Percentiles rank a stretch among this genome's conserved stretches.
Conservation (phyloP, 2,329 filamentous ascomycete genomes). For the Geoglossum cookeanum region DNA sequence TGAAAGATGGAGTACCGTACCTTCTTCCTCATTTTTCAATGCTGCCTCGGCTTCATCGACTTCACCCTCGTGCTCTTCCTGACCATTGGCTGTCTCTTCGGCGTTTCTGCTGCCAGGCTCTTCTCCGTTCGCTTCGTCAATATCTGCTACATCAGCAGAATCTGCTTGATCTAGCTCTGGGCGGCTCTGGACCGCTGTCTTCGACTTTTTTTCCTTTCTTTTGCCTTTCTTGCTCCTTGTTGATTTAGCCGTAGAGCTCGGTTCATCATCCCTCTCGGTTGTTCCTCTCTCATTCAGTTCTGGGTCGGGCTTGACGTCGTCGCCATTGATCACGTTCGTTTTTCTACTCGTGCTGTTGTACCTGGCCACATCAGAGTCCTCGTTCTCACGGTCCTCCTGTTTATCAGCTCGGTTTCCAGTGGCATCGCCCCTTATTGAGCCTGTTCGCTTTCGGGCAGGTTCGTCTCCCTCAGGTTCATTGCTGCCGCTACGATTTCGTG, state of each 20-base stretch:
- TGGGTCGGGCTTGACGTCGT: not conserved
- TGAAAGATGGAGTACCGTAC: slow-evolving; percentile 17
- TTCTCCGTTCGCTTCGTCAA: slow-evolving; percentile 1
- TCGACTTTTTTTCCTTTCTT: slow-evolving; percentile 3
- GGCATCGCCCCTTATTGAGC: slow-evolving; percentile 29
- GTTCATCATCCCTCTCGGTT: not conserved
- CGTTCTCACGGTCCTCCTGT: slow-evolving; percentile 30
- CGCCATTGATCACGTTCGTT: not conserved
- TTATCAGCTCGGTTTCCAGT: slow-evolving; percentile 41
- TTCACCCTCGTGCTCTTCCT: slow-evolving; percentile 18
- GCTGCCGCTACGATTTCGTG: slow-evolving; percentile 18
- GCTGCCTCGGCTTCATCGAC: slow-evolving; percentile 23
- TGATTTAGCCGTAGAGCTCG: not conserved
- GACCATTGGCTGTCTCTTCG: not conserved
- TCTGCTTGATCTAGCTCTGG: not conserved
- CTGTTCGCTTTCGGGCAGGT: slow-evolving; percentile 22
- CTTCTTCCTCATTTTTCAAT: slow-evolving; percentile 33
- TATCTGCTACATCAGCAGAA: slow-evolving; percentile 1
- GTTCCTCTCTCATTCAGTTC: not conserved
- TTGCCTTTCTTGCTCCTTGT: slow-evolving; percentile 2
- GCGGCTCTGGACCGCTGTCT: not conserved
- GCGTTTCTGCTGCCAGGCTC: not conserved
- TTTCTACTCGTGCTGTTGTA: not conserved
- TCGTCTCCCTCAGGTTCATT: slow-evolving; percentile 20
- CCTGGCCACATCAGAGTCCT: slow-evolving; percentile 17